phyloP scores from a whole-genome alignment of 345 rosid species.

The Brassica rapa region DNA sequence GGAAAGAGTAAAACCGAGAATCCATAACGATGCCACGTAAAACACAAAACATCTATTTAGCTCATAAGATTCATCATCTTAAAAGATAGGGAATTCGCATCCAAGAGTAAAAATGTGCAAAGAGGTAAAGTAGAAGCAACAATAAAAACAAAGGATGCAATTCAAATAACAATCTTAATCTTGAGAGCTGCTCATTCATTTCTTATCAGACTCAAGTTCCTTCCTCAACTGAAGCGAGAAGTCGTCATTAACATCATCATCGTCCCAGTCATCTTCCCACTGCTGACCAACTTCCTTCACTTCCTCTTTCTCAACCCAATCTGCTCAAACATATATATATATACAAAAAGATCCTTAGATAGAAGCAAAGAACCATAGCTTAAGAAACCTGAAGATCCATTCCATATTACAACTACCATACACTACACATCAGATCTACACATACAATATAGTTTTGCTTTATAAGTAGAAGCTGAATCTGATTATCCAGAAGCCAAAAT shows the following conservation, averaged over 20 bases:
- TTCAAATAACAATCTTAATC: neutral
- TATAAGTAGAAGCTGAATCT: neutral
- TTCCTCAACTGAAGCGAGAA: constrained; percentile 84
- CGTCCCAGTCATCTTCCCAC: constrained; percentile 99
- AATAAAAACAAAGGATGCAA: neutral
- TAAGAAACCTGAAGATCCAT: neutral
- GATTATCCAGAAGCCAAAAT: neutral
- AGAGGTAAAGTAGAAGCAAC: neutral
- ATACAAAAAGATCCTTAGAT: neutral
- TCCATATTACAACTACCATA: neutral
- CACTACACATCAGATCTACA: neutral
- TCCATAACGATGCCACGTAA: neutral
- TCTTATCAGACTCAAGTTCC: constrained; percentile 75
- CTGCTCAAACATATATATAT: constrained; percentile 36
- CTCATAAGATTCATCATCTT: neutral
- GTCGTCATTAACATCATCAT: constrained; percentile 87
- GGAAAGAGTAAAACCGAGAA: neutral
- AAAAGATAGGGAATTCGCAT: neutral
- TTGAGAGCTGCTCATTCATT: constrained; percentile 25
- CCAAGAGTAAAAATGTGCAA: neutral
- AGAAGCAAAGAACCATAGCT: neutral
- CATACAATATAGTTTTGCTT: neutral
- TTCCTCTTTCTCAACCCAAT: constrained; percentile 78
- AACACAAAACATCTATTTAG: neutral
- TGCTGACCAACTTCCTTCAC: constrained; percentile 75